Evolutionary conservation across 495 filamentous ascomycete species (phyloP).

Genomic region (Daldinia bambusicola): DNA sequence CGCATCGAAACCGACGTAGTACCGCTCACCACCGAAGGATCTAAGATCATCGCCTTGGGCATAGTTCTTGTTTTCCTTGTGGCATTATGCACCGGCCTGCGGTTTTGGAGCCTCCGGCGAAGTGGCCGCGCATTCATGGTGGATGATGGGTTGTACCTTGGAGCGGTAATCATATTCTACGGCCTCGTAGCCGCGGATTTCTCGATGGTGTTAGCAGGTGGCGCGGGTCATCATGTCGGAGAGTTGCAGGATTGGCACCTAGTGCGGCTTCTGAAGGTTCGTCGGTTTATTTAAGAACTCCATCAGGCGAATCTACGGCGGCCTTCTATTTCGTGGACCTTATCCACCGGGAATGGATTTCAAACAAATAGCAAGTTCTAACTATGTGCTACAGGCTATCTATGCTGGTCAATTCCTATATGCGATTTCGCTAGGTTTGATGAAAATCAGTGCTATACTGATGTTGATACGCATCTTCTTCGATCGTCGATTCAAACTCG

Average conservation of each 20-base stretch:
- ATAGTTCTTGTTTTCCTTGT: conserved; percentile 27
- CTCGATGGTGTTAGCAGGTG: conserved; percentile 34
- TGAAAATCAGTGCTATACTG: conserved; percentile 40
- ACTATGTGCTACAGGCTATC: conserved; percentile 17
- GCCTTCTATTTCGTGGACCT: neutral
- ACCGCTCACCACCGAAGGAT: conserved; percentile 30
- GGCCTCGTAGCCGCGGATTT: conserved; percentile 30
- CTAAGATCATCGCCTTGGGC: conserved; percentile 27
- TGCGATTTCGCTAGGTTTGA: conserved; percentile 29
- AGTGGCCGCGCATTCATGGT: conserved; percentile 29
- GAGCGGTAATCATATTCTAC: conserved; percentile 36
- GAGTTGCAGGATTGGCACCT: conserved; percentile 38
- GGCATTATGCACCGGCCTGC: conserved; percentile 36
- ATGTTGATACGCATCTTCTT: conserved; percentile 42
- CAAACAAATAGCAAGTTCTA: conserved; percentile 2
- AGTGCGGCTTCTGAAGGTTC: conserved; percentile 38
- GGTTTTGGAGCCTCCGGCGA: conserved; percentile 35
- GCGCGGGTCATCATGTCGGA: conserved; percentile 30
- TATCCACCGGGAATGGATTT: neutral
- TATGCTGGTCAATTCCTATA: conserved; percentile 38
- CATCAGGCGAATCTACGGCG: neutral
- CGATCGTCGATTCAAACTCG: conserved; percentile 17
- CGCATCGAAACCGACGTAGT: conserved; percentile 33
- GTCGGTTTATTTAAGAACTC: neutral
- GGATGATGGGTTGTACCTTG: conserved; percentile 36